phyloP scores from a whole-genome alignment of 148 eudicot species.

The Camellia granthamiana region DNA sequence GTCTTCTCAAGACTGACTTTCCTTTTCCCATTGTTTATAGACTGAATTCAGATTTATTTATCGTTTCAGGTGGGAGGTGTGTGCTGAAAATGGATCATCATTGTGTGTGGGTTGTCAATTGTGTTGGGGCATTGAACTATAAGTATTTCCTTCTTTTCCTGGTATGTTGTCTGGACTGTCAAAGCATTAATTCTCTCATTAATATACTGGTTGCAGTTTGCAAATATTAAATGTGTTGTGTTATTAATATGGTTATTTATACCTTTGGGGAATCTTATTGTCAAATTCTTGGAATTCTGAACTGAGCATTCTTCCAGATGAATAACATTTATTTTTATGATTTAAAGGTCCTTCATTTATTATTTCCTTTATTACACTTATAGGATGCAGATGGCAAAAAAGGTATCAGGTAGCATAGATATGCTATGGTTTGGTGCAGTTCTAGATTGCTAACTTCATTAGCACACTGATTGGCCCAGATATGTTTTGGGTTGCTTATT shows the following conservation, averaged over 20 bases:
- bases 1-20: background rate
- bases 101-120: conserved; percentile 99
- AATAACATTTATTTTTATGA: background rate
- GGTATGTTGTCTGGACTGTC: conserved; percentile 41
- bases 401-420: background rate
- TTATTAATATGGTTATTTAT: background rate
- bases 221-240: background rate
- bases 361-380: background rate
- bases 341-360: background rate
- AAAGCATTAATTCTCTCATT: background rate
- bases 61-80: conserved; percentile 81
- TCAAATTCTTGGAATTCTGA: background rate
- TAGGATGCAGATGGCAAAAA: background rate
- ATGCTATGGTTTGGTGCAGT: conserved; percentile 1
- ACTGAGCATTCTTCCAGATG: background rate
- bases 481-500: no score
- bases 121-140: conserved; percentile 96
- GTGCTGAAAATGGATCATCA: conserved; percentile 99
- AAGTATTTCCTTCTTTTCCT: conserved; percentile 98
- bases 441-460: background rate
- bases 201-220: background rate
- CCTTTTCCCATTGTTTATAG: background rate
- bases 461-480: background rate
- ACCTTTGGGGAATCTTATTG: background rate
- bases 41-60: conserved; percentile 16